A percentile compares a stretch with the other conserved stretches of the same genome.
Evolutionary conservation across 1,284 basidiomycete species (phyloP).

Genomic region (Apiotrichum mycotoxinovorans): DNA sequence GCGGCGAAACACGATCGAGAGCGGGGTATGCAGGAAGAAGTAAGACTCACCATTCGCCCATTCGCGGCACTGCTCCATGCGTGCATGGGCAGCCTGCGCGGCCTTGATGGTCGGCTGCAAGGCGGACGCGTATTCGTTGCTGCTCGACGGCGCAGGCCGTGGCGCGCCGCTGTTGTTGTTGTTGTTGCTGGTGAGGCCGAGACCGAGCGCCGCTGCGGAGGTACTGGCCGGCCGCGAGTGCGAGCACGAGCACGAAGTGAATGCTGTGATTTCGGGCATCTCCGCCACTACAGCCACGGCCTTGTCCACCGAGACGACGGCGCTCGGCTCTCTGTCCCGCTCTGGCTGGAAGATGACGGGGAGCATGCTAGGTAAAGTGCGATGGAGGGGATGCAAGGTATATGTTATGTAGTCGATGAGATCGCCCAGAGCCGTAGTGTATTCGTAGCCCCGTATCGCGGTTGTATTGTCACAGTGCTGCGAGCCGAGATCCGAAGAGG

Average conservation of each 20-base stretch:
- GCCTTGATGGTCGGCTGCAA: not conserved
- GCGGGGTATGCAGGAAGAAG: too few relatives aligned
- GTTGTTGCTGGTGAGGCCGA: not conserved
- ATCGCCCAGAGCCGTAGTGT: too few relatives aligned
- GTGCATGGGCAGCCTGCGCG: not conserved
- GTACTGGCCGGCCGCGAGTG: not conserved
- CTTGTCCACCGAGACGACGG: not conserved
- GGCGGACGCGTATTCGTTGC: not conserved
- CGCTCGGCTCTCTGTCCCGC: too few relatives aligned
- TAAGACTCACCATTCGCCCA: constrained; percentile 13
- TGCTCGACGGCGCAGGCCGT: not conserved
- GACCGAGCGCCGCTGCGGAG: too few relatives aligned
- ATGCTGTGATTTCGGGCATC: not conserved
- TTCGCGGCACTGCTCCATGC: constrained; percentile 13
- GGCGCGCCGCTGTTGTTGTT: not conserved
- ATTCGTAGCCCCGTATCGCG: too few relatives aligned
- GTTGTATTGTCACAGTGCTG: too few relatives aligned
- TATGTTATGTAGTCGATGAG: too few relatives aligned
- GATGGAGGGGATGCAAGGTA: too few relatives aligned
- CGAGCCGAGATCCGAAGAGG: too few relatives aligned
- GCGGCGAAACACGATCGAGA: too few relatives aligned
- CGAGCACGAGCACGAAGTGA: not conserved
- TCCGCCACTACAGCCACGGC: not conserved
- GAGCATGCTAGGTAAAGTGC: too few relatives aligned
- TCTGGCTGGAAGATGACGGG: too few relatives aligned